These are phyloP conservation scores for Phytopythium kandeliae DNA, from an alignment of 352 stramenopile genomes.

Conservation along the genomic window DNA sequence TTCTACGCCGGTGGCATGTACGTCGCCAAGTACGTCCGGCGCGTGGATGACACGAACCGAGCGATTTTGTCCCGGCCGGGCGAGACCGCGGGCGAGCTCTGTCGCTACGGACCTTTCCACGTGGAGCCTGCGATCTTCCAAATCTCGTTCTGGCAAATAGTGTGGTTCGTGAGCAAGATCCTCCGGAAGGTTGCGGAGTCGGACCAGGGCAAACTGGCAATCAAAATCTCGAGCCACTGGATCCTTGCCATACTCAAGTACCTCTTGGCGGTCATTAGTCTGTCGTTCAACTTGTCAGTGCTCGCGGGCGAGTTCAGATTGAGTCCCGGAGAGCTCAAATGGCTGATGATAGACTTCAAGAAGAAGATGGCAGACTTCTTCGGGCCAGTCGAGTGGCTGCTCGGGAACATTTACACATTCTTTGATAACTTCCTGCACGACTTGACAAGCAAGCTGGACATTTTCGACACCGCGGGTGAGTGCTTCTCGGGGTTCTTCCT, in stretches of 20 bases:
- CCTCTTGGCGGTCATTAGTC: conserved; percentile 41
- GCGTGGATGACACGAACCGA: conserved; percentile 3
- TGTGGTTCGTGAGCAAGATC: conserved; percentile 9
- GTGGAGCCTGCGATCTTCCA: conserved; percentile 21
- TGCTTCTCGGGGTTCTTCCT: conserved; percentile 41
- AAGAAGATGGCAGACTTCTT: conserved; percentile 16
- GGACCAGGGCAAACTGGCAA: conserved; percentile 18
- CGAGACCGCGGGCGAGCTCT: conserved; percentile 30
- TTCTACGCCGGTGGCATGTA: conserved; percentile 34
- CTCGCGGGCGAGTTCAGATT: conserved; percentile 32
- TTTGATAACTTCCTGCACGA: conserved; percentile 28
- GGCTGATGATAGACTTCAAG: conserved; percentile 19
- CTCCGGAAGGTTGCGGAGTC: conserved; percentile 15
- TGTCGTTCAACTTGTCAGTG: conserved; percentile 61
- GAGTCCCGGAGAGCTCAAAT: conserved; percentile 4
- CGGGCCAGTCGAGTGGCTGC: conserved; percentile 14
- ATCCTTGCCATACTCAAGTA: conserved; percentile 35
- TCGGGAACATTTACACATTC: conserved; percentile 25
- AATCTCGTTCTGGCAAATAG: conserved; percentile 16
- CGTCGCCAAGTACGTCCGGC: conserved; percentile 44
- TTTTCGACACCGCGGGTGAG: conserved; percentile 22
- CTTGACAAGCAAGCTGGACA: conserved; percentile 22
- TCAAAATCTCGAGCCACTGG: conserved; percentile 20
- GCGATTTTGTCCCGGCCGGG: not conserved
- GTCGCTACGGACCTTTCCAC: conserved; percentile 44